These are phyloP conservation scores for Hygrophorus pudorinus DNA, from an alignment of 768 basidiomycete species.

Conservation along the genomic window DNA sequence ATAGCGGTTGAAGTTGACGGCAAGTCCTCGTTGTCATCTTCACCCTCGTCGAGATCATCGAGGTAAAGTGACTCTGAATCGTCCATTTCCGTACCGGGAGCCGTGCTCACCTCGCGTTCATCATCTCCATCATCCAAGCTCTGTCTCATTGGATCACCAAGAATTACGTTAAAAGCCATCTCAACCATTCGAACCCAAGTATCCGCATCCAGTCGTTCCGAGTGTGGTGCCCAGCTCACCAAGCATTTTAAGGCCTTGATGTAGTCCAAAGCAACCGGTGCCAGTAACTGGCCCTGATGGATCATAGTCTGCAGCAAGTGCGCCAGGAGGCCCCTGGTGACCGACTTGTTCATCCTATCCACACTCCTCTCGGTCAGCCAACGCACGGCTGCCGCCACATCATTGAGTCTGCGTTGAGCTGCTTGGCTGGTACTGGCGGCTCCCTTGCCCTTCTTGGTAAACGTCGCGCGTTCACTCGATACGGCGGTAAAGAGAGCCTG, in stretches of 20 bases:
- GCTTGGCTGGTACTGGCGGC: conserved; percentile 30
- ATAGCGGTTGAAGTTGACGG: conserved; percentile 11
- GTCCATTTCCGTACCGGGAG: conserved; percentile 10
- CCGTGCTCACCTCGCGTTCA: not conserved
- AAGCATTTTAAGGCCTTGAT: conserved; percentile 65
- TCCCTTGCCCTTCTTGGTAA: conserved; percentile 27
- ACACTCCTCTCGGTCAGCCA: conserved; percentile 63
- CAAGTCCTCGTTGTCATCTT: conserved; percentile 16
- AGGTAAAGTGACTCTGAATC: conserved; percentile 19
- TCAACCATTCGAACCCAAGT: conserved; percentile 63
- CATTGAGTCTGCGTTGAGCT: conserved; percentile 50
- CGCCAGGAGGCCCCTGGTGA: conserved; percentile 45
- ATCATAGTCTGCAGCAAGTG: conserved; percentile 58
- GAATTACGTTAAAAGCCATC: conserved; percentile 67
- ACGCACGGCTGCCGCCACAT: conserved; percentile 58
- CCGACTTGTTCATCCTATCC: conserved; percentile 42
- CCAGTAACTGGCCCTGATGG: conserved; percentile 40
- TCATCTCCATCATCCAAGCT: conserved; percentile 20
- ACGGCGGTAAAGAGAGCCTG: conserved; percentile 66
- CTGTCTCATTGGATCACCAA: conserved; percentile 44
- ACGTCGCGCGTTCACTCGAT: conserved; percentile 45
- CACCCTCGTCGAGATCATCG: conserved; percentile 14
- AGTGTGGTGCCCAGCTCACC: conserved; percentile 59
- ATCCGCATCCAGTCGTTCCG: conserved; percentile 59
- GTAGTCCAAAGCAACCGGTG: conserved; percentile 68